phyloP scores from a whole-genome alignment of 305 asterid species.

The Fraxinus floribunda region DNA sequence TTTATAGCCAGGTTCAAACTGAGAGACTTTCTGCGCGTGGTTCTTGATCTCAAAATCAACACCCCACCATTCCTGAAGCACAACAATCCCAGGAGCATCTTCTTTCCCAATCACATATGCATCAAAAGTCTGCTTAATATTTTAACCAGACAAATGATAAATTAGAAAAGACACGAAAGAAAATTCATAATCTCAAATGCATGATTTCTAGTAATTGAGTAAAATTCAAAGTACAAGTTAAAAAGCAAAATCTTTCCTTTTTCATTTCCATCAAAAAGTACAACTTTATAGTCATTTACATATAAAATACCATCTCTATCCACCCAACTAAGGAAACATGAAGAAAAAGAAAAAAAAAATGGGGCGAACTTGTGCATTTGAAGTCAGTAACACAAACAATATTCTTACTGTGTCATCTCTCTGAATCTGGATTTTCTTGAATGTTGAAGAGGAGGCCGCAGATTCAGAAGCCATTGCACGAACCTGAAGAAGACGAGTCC shows the following conservation, averaged over 20 bases:
- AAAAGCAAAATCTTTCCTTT: neutral
- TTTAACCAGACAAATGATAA: slow-evolving; percentile 9
- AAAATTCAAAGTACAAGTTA: neutral
- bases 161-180: neutral
- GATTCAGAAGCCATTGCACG: slow-evolving; percentile 75
- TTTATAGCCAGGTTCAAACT: slow-evolving; percentile 74
- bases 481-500: slow-evolving; percentile 34
- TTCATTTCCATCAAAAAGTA: neutral
- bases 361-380: neutral
- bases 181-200: neutral
- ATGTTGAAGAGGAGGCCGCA: slow-evolving; percentile 46
- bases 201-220: slow-evolving; percentile 6
- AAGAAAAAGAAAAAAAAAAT: neutral
- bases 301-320: neutral
- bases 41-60: slow-evolving; percentile 93
- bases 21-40: slow-evolving; percentile 81
- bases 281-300: neutral
- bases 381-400: neutral
- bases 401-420: slow-evolving; percentile 61
- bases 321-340: neutral
- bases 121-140: slow-evolving; percentile 62
- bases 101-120: slow-evolving; percentile 91
- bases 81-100: slow-evolving; percentile 90
- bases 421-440: slow-evolving; percentile 82
- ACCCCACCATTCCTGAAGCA: slow-evolving; percentile 99